phyloP scores from a whole-genome alignment of 2,329 filamentous ascomycete species.

The Huntiella moniliformis region DNA sequence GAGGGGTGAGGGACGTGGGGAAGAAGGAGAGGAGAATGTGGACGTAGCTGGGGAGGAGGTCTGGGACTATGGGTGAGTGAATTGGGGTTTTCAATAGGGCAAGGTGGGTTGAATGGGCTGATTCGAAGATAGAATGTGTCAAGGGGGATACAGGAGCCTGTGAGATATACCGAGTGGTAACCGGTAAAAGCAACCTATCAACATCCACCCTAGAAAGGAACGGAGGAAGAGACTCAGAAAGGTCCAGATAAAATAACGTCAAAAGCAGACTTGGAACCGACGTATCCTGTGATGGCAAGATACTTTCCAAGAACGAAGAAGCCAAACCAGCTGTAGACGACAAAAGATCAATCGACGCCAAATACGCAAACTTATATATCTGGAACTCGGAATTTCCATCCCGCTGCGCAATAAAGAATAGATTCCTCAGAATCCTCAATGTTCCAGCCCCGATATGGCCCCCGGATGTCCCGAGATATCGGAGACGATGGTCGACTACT shows the following conservation, averaged over 20 bases:
- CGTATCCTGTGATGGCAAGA: constrained; percentile 33
- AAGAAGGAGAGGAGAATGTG: constrained; percentile 66
- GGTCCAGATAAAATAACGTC: constrained; percentile 79
- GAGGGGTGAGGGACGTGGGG: constrained; percentile 55
- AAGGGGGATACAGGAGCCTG: constrained; percentile 26
- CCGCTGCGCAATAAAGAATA: constrained; percentile 66
- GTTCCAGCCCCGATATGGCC: constrained; percentile 44
- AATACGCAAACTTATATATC: constrained; percentile 66
- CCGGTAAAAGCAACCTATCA: constrained; percentile 54
- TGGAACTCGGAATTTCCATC: constrained; percentile 59
- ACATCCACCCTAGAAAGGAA: constrained; percentile 27
- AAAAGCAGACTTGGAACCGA: constrained; percentile 39
- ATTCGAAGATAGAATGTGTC: constrained; percentile 54
- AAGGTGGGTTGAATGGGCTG: constrained; percentile 67
- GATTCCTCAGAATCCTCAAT: constrained; percentile 53
- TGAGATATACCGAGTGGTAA: constrained; percentile 54
- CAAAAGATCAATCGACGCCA: constrained; percentile 66
- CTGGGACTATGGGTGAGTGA: constrained; percentile 50
- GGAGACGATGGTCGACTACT: constrained; percentile 29
- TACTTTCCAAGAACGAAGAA: constrained; percentile 46
- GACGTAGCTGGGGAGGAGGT: constrained; percentile 66
- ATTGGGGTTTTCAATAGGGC: constrained; percentile 65
- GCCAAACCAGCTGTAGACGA: constrained; percentile 48
- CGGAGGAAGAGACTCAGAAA: constrained; percentile 52
- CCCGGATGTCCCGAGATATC: constrained; percentile 14